phyloP scores from a whole-genome alignment of 164 flowering plant species.

The Umbellularia californica region DNA sequence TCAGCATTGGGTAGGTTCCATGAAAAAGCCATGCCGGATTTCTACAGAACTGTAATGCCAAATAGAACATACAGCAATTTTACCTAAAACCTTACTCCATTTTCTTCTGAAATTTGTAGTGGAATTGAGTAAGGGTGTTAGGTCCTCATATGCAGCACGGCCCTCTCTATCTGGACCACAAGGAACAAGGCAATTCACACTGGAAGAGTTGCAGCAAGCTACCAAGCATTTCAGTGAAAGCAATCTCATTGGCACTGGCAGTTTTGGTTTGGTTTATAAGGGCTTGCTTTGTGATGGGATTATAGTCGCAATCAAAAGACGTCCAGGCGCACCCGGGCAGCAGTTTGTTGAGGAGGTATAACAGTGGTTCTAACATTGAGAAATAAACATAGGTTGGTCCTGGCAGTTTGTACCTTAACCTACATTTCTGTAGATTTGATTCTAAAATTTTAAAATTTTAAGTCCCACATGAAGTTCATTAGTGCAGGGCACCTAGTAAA shows the following conservation, averaged over 20 bases:
- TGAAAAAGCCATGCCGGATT: not conserved
- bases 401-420: not conserved
- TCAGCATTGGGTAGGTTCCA: conserved; percentile 48
- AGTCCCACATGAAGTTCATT: not conserved
- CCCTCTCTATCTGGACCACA: conserved; percentile 23
- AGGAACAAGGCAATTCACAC: conserved; percentile 40
- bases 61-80: not conserved
- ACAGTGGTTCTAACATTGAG: not conserved
- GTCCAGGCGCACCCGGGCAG: conserved; percentile 35
- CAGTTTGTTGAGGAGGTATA: conserved; percentile 56
- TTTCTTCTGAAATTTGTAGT: conserved; percentile 20
- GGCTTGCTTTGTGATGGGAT: conserved; percentile 69
- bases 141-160: conserved; percentile 26
- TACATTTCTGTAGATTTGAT: not conserved
- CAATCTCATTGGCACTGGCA: conserved; percentile 58
- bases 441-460: not conserved
- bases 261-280: conserved; percentile 58
- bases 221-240: conserved; percentile 49
- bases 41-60: not conserved
- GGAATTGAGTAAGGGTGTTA: conserved; percentile 43
- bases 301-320: conserved; percentile 63
- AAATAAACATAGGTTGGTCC: not conserved
- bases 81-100: not conserved
- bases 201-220: conserved; percentile 63
- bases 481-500: not conserved